A percentile compares a stretch with the other conserved stretches of the same genome.
phyloP scores from a whole-genome alignment of 441 rosid genomes.

The Hura crepitans region DNA sequence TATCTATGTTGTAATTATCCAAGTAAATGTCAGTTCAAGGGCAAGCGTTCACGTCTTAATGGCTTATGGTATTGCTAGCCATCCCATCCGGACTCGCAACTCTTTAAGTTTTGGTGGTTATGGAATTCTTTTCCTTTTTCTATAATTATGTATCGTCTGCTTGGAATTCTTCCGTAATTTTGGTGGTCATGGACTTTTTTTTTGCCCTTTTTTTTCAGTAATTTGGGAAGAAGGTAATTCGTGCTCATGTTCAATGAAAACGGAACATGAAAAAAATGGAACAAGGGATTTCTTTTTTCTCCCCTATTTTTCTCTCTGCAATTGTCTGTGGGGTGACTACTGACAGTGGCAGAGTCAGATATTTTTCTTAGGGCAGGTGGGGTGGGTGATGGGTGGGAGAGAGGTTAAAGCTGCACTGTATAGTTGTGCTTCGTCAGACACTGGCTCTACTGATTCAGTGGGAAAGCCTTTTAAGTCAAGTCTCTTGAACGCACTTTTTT shows the following conservation, averaged over 20 bases:
- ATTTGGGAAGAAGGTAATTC: background rate
- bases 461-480: slow-evolving; percentile 19
- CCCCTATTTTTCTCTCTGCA: background rate
- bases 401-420: slow-evolving; percentile 13
- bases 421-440: slow-evolving; percentile 11
- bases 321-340: slow-evolving; percentile 2
- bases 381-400: slow-evolving; percentile 6
- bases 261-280: background rate
- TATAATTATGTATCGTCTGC: background rate
- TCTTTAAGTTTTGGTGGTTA: background rate
- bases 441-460: slow-evolving; percentile 22
- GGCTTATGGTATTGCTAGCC: background rate
- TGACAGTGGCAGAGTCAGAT: slow-evolving; percentile 20
- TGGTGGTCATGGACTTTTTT: background rate
- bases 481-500: slow-evolving; percentile 7
- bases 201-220: background rate
- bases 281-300: background rate
- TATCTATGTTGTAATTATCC: background rate
- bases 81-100: no score
- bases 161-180: background rate
- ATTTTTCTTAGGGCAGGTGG: background rate
- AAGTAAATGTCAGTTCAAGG: background rate
- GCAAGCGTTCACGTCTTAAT: background rate
- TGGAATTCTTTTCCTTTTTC: background rate
- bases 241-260: background rate